A percentile compares a stretch with the other conserved stretches of the same genome.
Evolutionary conservation across 345 rosid genomes (phyloP).

Genomic region (Eucalyptus leucophloia): DNA sequence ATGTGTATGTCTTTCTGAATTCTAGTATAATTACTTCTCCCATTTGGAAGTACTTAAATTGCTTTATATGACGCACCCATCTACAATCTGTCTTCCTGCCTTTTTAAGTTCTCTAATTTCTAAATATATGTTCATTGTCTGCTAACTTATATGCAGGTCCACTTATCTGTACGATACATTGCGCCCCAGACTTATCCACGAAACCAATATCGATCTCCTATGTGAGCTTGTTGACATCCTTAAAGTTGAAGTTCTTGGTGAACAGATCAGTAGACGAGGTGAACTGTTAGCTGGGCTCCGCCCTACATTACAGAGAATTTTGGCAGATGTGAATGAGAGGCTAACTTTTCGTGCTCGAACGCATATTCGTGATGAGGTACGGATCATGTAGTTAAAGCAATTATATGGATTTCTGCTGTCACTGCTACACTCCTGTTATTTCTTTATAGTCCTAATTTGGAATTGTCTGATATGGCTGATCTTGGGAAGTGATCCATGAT

Average conservation of each 20-base stretch:
- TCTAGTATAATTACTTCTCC: neutral
- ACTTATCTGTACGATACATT: conserved; percentile 85
- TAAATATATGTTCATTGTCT: neutral
- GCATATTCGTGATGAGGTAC: conserved; percentile 88
- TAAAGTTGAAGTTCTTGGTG: conserved; percentile 90
- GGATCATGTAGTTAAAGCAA: neutral
- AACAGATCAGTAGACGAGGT: conserved; percentile 65
- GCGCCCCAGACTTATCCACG: conserved; percentile 90
- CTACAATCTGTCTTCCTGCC: neutral
- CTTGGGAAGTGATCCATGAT: neutral
- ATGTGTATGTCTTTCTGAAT: neutral
- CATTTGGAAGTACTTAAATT: neutral
- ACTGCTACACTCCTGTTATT: neutral
- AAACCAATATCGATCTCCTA: conserved; percentile 79
- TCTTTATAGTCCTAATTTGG: neutral
- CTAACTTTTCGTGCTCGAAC: conserved; percentile 97
- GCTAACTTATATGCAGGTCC: conserved; percentile 36
- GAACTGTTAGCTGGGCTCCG: conserved; percentile 77
- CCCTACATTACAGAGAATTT: conserved; percentile 85
- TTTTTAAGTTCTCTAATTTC: neutral
- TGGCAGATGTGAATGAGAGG: conserved; percentile 87
- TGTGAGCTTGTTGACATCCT: conserved; percentile 95
- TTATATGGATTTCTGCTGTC: neutral
- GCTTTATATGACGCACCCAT: neutral
- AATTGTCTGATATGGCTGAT: neutral